Percentiles rank a stretch among this genome's conserved stretches.
These are phyloP conservation scores for Parasitella parasitica DNA, from an alignment of 371 early-diverging fungal genomes.

Conservation along the genomic window DNA sequence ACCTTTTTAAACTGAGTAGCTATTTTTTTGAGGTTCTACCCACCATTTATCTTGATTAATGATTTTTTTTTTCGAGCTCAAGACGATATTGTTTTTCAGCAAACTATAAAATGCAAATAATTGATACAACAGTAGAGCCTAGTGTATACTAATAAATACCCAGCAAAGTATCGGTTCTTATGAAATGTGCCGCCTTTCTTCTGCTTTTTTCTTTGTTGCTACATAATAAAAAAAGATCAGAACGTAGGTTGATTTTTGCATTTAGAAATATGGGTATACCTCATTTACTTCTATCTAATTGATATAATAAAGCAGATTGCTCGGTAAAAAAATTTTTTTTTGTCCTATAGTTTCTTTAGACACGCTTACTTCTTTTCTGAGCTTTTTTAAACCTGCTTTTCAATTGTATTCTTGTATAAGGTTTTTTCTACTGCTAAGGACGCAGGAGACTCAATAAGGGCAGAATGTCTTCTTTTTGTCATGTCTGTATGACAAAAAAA, in stretches of 20 bases:
- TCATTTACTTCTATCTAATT: conserved; percentile 14
- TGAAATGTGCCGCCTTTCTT: conserved; percentile 13
- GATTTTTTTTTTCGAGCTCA: conserved; percentile 10
- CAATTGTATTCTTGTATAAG: conserved; percentile 3
- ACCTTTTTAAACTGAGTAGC: conserved; percentile 21
- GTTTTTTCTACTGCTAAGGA: conserved; percentile 11
- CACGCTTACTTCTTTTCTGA: conserved; percentile 11
- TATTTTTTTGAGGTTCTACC: conserved; percentile 17
- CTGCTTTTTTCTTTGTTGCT: conserved; percentile 10
- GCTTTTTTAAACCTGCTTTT: conserved; percentile 15
- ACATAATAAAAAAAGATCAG: conserved; percentile 6
- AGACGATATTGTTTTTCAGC: conserved; percentile 3
- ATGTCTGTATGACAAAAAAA: neutral
- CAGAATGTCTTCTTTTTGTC: conserved; percentile 13
- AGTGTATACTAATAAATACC: conserved; percentile 14
- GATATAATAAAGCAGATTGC: conserved; percentile 12
- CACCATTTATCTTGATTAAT: conserved; percentile 12
- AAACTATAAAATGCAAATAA: conserved; percentile 16
- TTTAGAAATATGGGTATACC: conserved; percentile 8
- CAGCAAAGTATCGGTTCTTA: conserved; percentile 13
- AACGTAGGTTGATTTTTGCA: conserved; percentile 9
- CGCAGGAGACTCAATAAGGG: conserved; percentile 13
- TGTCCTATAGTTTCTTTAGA: conserved; percentile 7
- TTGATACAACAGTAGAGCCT: conserved; percentile 18
- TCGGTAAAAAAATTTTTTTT: conserved; percentile 9